A percentile compares a stretch with the other conserved stretches of the same genome.
Conservation (phyloP, 495 filamentous ascomycete species). For the Aspergillus ellipticus region DNA sequence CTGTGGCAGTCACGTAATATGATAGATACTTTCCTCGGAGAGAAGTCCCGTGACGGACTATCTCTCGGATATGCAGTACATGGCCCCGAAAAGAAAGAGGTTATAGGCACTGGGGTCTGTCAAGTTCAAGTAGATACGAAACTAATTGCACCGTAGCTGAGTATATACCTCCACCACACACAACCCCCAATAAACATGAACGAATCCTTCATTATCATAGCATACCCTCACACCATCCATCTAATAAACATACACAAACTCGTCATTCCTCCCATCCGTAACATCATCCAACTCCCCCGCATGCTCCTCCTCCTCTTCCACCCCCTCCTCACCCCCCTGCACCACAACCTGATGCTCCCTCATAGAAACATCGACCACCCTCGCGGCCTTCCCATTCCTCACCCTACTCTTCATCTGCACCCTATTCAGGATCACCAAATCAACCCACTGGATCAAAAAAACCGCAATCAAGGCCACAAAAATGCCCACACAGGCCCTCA, state of each 20-base stretch:
- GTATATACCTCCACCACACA: too few relatives aligned
- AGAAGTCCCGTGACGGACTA: too few relatives aligned
- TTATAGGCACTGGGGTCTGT: too few relatives aligned
- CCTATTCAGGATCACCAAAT: conserved; percentile 52
- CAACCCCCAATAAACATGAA: too few relatives aligned
- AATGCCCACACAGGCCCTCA: conserved; percentile 53
- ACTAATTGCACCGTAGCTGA: too few relatives aligned
- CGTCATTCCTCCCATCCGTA: conserved; percentile 62
- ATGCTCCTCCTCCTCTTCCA: conserved; percentile 23
- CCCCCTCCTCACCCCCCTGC: conserved; percentile 17
- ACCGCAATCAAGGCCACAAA: conserved; percentile 49
- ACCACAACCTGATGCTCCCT: conserved; percentile 24
- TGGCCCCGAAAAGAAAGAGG: too few relatives aligned
- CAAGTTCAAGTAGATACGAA: too few relatives aligned
- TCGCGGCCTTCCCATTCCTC: conserved; percentile 52
- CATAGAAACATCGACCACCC: conserved; percentile 55
- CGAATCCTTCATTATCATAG: too few relatives aligned
- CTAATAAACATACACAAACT: conserved; percentile 65
- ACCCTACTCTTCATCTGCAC: conserved; percentile 50
- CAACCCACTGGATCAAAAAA: conserved; percentile 47
- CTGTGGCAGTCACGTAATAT: too few relatives aligned
- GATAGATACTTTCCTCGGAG: too few relatives aligned
- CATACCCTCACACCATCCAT: not conserved
- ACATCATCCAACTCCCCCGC: conserved; percentile 50
- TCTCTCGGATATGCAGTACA: too few relatives aligned